Conservation (phyloP, 2,329 filamentous ascomycete species). For the Penicillium griseofulvum region DNA sequence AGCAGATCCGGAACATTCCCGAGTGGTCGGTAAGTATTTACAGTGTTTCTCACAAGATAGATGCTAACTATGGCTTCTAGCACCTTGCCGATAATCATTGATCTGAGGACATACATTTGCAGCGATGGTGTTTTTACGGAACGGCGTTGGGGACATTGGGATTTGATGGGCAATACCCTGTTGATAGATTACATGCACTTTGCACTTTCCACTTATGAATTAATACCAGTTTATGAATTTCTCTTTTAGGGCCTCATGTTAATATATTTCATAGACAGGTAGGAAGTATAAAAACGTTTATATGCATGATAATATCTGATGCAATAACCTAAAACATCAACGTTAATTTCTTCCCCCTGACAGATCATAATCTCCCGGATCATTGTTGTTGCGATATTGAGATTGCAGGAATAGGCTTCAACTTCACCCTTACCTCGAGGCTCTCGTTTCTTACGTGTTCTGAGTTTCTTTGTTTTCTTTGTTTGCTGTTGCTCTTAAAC, state of each 20-base stretch:
- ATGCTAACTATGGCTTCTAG: slow-evolving; percentile 23
- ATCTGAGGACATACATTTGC: slow-evolving; percentile 6
- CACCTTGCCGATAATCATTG: slow-evolving; percentile 42
- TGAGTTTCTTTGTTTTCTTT: background rate
- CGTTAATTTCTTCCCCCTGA: slow-evolving; percentile 12
- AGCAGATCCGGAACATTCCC: slow-evolving; percentile 83
- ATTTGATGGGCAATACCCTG: slow-evolving; percentile 22
- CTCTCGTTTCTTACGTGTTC: slow-evolving; percentile 1
- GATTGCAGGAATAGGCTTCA: slow-evolving; percentile 7
- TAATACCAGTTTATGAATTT: slow-evolving; percentile 1
- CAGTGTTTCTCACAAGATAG: background rate
- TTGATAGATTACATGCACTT: slow-evolving; percentile 15
- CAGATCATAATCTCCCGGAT: slow-evolving; percentile 29
- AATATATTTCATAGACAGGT: too few species aligned
- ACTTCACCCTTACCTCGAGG: slow-evolving; percentile 14
- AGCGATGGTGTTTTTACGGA: slow-evolving; percentile 15
- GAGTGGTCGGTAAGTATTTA: slow-evolving; percentile 70
- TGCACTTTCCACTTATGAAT: slow-evolving; percentile 6
- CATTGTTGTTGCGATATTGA: slow-evolving; percentile 26
- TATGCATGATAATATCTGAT: slow-evolving; percentile 10
- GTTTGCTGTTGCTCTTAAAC: background rate
- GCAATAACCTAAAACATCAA: slow-evolving; percentile 10
- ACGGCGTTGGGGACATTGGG: slow-evolving; percentile 15
- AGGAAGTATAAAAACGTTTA: background rate
- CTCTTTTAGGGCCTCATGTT: background rate